Evolutionary conservation across 352 stramenopile species (phyloP), one percentile per base, ranked within the genome.

Genomic region (Globisporangium paddicum): DNA sequence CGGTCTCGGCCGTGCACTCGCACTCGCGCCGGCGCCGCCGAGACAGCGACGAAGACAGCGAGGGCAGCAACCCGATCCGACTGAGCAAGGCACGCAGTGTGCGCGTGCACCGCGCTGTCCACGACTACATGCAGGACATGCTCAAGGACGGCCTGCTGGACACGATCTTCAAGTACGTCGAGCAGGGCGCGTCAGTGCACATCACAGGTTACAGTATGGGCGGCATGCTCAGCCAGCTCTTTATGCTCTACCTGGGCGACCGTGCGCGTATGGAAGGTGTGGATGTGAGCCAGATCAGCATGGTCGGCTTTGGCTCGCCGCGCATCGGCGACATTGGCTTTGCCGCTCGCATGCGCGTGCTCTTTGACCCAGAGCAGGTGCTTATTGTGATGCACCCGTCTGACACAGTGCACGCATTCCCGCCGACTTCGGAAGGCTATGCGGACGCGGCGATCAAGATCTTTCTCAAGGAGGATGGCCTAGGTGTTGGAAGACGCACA

Each of bases 181-280:
- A 83, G 55, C 66, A 78, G 21, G 82, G 81, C n/a, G 69, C 85
- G 10, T 73, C 82, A 3, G 75, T 95, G 62, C 81, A 93, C 63
- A 73, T 95, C 34, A 95, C 85, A 11, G 85, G 85, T 5, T 95
- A 95, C 68, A 90, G 78, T 50, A 95, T 95, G 85, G 85, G 85
- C 7, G 85, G 85, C 9, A 90, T 90, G 79, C 68, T 93, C 4
- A 79, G 81, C 6, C 80, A 93, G 55, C 56, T 93, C 9, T 68
- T 90, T n/a, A 87, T 90, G 77, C 60, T 93, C 13, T 87, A 90
- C 48, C 60, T 90, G 47, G 83, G 83, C 30, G 80, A 93, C 45
- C 78, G 82, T 38, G 79, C 78, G n/a, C 82, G 82, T 26, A 90
- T 92, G 75, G 69, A 86, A 25, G 74, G 72, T 18, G 76, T 77